phyloP scores from a whole-genome alignment of 2,329 filamentous ascomycete genomes.

The Aspergillus sojae region DNA sequence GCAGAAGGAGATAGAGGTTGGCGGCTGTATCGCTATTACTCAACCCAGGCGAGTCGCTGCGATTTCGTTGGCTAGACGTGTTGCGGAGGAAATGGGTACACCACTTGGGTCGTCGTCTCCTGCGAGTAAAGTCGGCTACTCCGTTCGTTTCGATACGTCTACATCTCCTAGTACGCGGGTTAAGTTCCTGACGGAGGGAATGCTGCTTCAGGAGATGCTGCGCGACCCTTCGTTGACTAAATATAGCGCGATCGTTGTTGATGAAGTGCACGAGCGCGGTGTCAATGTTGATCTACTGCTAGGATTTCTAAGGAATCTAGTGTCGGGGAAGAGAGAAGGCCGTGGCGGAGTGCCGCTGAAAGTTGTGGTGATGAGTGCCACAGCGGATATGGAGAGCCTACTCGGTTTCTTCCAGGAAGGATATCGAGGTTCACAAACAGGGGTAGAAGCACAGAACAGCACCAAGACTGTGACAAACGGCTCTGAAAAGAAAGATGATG shows the following conservation, averaged over 20 bases:
- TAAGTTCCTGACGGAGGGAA: slow-evolving; percentile 95
- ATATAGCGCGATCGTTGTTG: slow-evolving; percentile 89
- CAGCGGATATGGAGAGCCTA: slow-evolving; percentile 81
- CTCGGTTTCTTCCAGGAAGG: slow-evolving; percentile 68
- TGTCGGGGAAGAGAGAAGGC: slow-evolving; percentile 60
- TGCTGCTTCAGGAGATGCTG: slow-evolving; percentile 91
- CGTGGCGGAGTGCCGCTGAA: slow-evolving; percentile 77
- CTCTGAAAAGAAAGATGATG: slow-evolving; percentile 27
- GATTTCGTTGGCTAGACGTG: slow-evolving; percentile 83
- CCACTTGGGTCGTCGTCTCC: slow-evolving; percentile 62
- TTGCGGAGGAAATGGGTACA: slow-evolving; percentile 79
- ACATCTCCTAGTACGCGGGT: slow-evolving; percentile 80
- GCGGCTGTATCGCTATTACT: slow-evolving; percentile 87
- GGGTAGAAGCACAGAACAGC: neutral
- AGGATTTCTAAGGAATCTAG: slow-evolving; percentile 81
- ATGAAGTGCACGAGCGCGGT: slow-evolving; percentile 95
- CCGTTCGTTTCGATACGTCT: slow-evolving; percentile 89
- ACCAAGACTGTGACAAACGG: slow-evolving; percentile 2
- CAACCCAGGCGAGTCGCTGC: slow-evolving; percentile 93
- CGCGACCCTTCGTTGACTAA: slow-evolving; percentile 78
- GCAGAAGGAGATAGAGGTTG: slow-evolving; percentile 56
- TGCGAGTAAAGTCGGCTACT: slow-evolving; percentile 78
- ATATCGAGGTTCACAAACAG: slow-evolving; percentile 14
- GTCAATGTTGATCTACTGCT: slow-evolving; percentile 90
- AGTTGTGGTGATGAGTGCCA: slow-evolving; percentile 95